Conservation (phyloP, 306 rosid species). For the Inga oerstediana region DNA sequence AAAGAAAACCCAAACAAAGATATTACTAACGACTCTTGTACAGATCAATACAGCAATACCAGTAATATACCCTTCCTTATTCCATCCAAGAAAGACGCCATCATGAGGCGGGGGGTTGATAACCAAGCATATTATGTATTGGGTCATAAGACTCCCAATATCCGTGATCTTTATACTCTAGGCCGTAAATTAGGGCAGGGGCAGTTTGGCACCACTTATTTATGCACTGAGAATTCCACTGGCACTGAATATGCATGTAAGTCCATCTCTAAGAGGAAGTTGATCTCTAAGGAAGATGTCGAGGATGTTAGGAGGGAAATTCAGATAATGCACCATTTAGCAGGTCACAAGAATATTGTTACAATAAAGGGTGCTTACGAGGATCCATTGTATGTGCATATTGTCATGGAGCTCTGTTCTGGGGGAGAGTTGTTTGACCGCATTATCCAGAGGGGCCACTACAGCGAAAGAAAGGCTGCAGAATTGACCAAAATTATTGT, state of each 20-base stretch:
- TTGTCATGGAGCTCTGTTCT: constrained; percentile 93
- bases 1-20: constrained; percentile 51
- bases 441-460: constrained; percentile 92
- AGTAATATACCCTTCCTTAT: constrained; percentile 27
- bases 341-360: constrained; percentile 91
- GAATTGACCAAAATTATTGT: constrained; percentile 86
- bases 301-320: constrained; percentile 93
- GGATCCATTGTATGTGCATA: constrained; percentile 86
- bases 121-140: constrained; percentile 80
- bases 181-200: constrained; percentile 93
- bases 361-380: constrained; percentile 95
- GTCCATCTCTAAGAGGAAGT: constrained; percentile 90
- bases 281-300: constrained; percentile 86
- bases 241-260: constrained; percentile 79
- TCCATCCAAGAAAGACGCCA: constrained; percentile 47
- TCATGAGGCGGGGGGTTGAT: constrained; percentile 71
- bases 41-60: constrained; percentile 23
- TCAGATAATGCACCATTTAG: constrained; percentile 97
- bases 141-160: constrained; percentile 85
- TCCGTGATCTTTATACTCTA: constrained; percentile 80
- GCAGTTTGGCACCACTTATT: constrained; percentile 87
- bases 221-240: constrained; percentile 67
- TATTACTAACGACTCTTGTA: background rate
- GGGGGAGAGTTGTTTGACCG: constrained; percentile 95
- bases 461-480: constrained; percentile 90